A percentile compares a stretch with the other conserved stretches of the same genome.
Conservation (phyloP, 768 basidiomycete genomes). For the Lactarius akahatsu region DNA sequence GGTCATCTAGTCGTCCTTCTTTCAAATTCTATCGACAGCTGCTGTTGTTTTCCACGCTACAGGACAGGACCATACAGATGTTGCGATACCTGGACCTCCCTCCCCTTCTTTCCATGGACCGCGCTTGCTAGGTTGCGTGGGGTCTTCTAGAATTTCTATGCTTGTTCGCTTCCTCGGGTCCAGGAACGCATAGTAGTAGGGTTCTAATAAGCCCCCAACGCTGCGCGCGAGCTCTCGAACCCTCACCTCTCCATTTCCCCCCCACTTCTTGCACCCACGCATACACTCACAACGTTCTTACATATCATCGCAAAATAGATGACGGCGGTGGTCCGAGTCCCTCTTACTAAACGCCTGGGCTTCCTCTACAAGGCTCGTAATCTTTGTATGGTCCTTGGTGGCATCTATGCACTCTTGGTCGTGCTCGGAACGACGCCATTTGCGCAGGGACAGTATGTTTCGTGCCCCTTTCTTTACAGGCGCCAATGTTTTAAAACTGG, state of each 20-base stretch:
- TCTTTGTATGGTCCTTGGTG: conserved; percentile 43
- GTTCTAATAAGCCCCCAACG: background rate
- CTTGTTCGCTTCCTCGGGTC: background rate
- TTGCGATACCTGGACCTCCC: background rate
- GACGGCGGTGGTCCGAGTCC: conserved; percentile 6
- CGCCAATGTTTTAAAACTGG: background rate
- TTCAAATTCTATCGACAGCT: conserved; percentile 6
- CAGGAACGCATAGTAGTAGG: background rate
- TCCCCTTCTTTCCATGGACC: background rate
- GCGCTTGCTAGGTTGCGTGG: background rate
- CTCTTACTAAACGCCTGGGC: conserved; percentile 3
- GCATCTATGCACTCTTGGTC: conserved; percentile 51
- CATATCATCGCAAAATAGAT: background rate
- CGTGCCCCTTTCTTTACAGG: background rate
- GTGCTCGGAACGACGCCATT: conserved; percentile 56
- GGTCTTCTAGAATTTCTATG: conserved; percentile 16
- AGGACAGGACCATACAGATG: conserved; percentile 10
- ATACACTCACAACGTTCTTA: background rate
- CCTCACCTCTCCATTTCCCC: background rate
- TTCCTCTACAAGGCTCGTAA: conserved; percentile 35
- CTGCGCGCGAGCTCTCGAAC: background rate
- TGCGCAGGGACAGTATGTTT: conserved; percentile 67
- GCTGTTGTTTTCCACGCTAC: background rate
- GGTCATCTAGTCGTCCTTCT: background rate
- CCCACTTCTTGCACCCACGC: background rate